Conservation (phyloP, 352 stramenopile species). For the Phytophthora kernoviae region DNA sequence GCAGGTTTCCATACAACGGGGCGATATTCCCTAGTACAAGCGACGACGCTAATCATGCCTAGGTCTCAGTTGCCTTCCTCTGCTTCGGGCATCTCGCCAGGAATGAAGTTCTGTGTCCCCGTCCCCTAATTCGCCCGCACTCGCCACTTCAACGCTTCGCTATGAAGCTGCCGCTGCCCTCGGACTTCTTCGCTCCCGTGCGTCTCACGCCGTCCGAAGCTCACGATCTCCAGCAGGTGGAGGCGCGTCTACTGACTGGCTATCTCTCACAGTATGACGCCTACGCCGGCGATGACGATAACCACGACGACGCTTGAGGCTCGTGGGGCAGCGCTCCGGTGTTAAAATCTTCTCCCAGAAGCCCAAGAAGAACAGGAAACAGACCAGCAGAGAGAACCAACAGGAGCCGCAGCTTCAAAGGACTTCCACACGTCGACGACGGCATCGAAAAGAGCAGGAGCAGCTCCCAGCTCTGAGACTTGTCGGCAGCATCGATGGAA, state of each 20-base stretch:
- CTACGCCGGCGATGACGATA: conserved; percentile 18
- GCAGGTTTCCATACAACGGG: too few relatives aligned
- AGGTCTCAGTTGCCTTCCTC: background rate
- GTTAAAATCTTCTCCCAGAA: conserved; percentile 57
- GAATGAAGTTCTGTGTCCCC: background rate
- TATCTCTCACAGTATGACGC: conserved; percentile 65
- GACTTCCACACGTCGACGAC: too few relatives aligned
- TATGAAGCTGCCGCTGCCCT: conserved; percentile 53
- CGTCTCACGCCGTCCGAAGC: conserved; percentile 42
- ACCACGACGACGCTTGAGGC: conserved; percentile 39
- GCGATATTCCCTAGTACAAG: too few relatives aligned
- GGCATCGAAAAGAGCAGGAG: background rate
- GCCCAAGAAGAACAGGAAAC: conserved; percentile 11
- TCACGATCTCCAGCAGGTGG: conserved; percentile 48
- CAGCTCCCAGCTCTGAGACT: conserved; percentile 39
- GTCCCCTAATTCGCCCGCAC: background rate
- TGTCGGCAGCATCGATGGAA: conserved; percentile 42
- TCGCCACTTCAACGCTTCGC: conserved; percentile 15
- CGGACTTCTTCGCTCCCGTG: conserved; percentile 59
- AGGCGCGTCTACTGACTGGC: conserved; percentile 48
- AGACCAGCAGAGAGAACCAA: too few relatives aligned
- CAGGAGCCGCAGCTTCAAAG: too few relatives aligned
- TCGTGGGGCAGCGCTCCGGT: conserved; percentile 49
- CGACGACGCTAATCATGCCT: too few relatives aligned
- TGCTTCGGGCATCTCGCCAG: background rate